These are phyloP conservation scores for Claviceps digitariae DNA, from an alignment of 2,329 filamentous ascomycete genomes.

Conservation along the genomic window DNA sequence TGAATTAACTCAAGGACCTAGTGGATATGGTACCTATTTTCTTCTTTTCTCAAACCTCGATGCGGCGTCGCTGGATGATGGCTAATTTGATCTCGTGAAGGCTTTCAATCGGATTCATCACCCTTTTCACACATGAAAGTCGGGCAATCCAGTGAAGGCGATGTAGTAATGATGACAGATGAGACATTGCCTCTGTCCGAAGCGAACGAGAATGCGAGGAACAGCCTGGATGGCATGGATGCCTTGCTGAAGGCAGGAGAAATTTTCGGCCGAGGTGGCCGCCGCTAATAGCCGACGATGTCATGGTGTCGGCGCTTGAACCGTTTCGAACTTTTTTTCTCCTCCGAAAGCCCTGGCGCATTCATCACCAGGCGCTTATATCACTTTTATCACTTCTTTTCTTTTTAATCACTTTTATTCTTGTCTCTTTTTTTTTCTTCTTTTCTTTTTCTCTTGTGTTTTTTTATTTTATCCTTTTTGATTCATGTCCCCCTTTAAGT, in stretches of 20 bases:
- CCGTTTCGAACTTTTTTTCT: background rate
- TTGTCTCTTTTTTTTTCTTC: background rate
- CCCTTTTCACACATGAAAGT: constrained; percentile 19
- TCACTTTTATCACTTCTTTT: background rate
- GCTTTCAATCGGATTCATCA: constrained; percentile 20
- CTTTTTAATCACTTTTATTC: background rate
- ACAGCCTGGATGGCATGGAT: constrained; percentile 41
- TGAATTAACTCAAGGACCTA: constrained; percentile 12
- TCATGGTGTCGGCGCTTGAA: background rate
- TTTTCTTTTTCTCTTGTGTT: background rate
- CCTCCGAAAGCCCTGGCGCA: background rate
- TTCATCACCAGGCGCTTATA: no score
- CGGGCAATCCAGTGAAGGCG: constrained; percentile 16
- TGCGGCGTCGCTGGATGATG: constrained; percentile 6
- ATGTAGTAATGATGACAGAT: constrained; percentile 19
- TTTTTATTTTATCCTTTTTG: background rate
- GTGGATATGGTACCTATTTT: constrained; percentile 22
- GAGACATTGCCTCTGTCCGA: constrained; percentile 10
- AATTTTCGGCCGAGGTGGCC: constrained; percentile 35
- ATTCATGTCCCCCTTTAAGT: background rate
- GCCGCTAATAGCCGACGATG: constrained; percentile 7
- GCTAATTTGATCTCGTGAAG: constrained; percentile 18
- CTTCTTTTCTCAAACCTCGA: constrained; percentile 5
- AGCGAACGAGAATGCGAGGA: constrained; percentile 10
- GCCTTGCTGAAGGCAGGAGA: constrained; percentile 45